phyloP scores from a whole-genome alignment of 495 filamentous ascomycete genomes.

The Aspergillus biplanus region DNA sequence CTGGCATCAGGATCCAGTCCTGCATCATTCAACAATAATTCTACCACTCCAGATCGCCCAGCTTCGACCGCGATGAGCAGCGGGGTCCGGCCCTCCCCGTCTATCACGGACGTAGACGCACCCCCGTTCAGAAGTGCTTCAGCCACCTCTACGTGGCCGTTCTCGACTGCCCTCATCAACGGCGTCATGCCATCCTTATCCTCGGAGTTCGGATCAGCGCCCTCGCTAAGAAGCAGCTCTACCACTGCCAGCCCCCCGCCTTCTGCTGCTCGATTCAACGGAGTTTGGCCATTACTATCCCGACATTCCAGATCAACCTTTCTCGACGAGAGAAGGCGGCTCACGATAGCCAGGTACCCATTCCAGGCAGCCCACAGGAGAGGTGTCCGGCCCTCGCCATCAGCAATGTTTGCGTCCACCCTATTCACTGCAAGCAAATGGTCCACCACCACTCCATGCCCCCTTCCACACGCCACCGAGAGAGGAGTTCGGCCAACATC shows the following conservation, averaged over 20 bases:
- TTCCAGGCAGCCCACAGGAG: constrained; percentile 11
- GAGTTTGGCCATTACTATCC: constrained; percentile 6
- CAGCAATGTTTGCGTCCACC: constrained; percentile 6
- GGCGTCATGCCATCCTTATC: constrained; percentile 21
- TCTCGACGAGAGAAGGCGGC: constrained; percentile 3
- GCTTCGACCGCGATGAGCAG: constrained; percentile 12
- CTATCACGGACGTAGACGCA: not conserved
- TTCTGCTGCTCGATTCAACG: constrained; percentile 7
- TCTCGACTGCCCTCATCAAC: constrained; percentile 14
- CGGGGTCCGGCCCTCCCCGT: constrained; percentile 3
- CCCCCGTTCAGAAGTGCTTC: constrained; percentile 2
- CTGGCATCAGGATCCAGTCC: constrained; percentile 10
- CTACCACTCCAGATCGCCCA: not conserved
- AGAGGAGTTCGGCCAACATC: constrained; percentile 8
- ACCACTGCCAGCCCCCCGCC: constrained; percentile 18
- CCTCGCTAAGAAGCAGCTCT: constrained; percentile 26
- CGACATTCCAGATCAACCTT: constrained; percentile 10
- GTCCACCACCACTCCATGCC: not conserved
- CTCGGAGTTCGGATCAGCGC: constrained; percentile 30
- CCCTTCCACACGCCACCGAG: constrained; percentile 9
- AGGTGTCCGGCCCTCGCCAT: constrained; percentile 10
- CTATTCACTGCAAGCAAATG: constrained; percentile 1
- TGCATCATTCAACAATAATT: constrained; percentile 9
- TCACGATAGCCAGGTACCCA: constrained; percentile 2
- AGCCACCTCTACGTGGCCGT: constrained; percentile 27